These are phyloP conservation scores for Corchorus capsularis DNA, from an alignment of 345 rosid species.

Conservation along the genomic window DNA sequence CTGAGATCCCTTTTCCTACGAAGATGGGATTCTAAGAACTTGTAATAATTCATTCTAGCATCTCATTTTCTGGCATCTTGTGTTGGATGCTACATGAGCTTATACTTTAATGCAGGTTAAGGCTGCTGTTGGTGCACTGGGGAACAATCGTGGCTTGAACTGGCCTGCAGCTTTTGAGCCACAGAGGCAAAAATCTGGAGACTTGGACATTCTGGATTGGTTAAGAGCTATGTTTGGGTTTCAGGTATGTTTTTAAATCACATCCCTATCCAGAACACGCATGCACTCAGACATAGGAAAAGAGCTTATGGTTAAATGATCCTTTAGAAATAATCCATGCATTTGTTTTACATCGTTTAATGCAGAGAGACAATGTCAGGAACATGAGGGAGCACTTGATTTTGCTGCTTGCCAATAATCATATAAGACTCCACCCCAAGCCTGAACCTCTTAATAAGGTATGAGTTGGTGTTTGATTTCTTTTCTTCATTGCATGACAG, in stretches of 20 bases:
- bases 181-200: conserved; percentile 82
- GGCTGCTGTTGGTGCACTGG: conserved; percentile 91
- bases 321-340: neutral
- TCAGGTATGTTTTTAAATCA: conserved; percentile 60
- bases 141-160: conserved; percentile 82
- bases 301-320: neutral
- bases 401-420: conserved; percentile 80
- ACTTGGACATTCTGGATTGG: conserved; percentile 95
- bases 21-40: neutral
- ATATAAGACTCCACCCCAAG: conserved; percentile 80
- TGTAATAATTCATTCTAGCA: neutral
- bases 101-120: conserved; percentile 58
- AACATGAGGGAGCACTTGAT: conserved; percentile 97
- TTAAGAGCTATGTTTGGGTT: conserved; percentile 96
- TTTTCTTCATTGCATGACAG: neutral
- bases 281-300: too few species aligned
- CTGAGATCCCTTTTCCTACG: neutral
- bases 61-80: conserved; percentile 7
- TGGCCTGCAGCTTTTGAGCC: conserved; percentile 90
- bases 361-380: conserved; percentile 92
- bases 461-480: conserved; percentile 21
- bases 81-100: conserved; percentile 26
- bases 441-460: conserved; percentile 95
- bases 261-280: neutral
- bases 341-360: conserved; percentile 1